phyloP scores from a whole-genome alignment of 2,329 filamentous ascomycete genomes.

The Ophiostoma fasciatum region DNA sequence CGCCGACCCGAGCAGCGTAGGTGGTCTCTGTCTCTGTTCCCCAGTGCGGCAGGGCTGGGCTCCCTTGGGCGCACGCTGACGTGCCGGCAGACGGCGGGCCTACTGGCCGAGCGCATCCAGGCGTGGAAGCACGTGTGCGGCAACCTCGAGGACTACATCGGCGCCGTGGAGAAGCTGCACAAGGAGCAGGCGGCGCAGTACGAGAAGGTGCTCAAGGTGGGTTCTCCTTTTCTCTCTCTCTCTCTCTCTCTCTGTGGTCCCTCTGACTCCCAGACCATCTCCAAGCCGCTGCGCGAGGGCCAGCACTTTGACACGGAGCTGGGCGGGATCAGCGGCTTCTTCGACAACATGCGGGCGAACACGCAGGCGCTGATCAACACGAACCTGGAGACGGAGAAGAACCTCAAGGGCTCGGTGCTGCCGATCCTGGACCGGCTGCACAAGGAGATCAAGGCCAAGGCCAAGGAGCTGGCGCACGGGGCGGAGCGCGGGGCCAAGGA shows the following conservation, averaged over 20 bases:
- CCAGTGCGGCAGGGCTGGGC: no score
- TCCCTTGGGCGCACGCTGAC: no score
- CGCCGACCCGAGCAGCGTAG: conserved; percentile 41
- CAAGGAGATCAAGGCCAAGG: conserved; percentile 92
- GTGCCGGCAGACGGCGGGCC: conserved; percentile 58
- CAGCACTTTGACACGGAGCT: conserved; percentile 85
- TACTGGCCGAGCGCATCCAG: conserved; percentile 75
- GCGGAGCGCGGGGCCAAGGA: conserved; percentile 76
- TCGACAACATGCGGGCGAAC: conserved; percentile 87
- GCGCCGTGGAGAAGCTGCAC: conserved; percentile 73
- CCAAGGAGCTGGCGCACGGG: conserved; percentile 72
- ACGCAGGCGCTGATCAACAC: conserved; percentile 83
- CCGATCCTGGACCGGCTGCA: conserved; percentile 84
- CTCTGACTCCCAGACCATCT: conserved; percentile 48
- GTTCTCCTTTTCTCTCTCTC: background rate
- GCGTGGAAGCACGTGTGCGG: conserved; percentile 93
- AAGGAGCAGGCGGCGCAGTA: conserved; percentile 83
- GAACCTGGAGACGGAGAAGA: conserved; percentile 83
- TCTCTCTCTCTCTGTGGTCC: background rate
- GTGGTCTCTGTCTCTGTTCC: conserved; percentile 14
- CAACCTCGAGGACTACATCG: conserved; percentile 83
- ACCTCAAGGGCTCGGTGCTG: conserved; percentile 69
- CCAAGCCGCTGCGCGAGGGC: conserved; percentile 70
- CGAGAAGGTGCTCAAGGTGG: conserved; percentile 78
- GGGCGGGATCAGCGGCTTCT: conserved; percentile 78